Base-by-base conservation (phyloP, 352 stramenopile species). In the Phytopythium cucurbitacearum region DNA sequence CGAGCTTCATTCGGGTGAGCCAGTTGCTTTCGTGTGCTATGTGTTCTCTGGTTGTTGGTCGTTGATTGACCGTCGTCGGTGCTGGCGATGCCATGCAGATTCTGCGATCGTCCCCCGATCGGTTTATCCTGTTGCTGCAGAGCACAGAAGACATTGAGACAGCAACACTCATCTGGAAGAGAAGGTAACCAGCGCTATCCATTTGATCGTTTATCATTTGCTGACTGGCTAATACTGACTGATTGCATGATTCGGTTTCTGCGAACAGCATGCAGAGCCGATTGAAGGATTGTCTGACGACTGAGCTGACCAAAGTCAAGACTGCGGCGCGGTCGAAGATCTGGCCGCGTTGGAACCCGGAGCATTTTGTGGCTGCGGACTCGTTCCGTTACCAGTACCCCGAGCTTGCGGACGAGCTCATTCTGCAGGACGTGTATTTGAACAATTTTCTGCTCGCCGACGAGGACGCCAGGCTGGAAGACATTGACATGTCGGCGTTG, bases 371-470 rank as follows among this genome's bases (percentile, higher is more conserved):
- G n/a, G 85, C 85, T 3, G 81, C 80, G 5, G 85, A 92, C 56
- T 93, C 85, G 38, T 94, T 91, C 59, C 80, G 76, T 6, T 94
- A 94, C 40, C 78, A 91, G 48, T 94, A 94, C 53, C 71, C 76
- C 2, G 80, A 91, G 38, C 66, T 94, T 4, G 52, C 71, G 1
- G 71, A 93, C 48, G 76, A 91, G 42, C 60, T 94, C 7, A 85
- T 93, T 33, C 53, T 94, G 37, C 67, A 87, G 33, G 80, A 91
- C 48, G 78, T 94, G 21, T 94, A 93, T 60, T 69, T 94, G 44
- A 76, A 85, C 62, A 90, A 91, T 47, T 91, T 92, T 54, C 71
- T 91, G 11, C 72, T 56, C 1, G 74, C 71, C 8, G 54, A 57
- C 13, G 56, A 52, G 28, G 65, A 80, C 9, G 64, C 85, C n/a